A percentile compares a stretch with the other conserved stretches of the same genome.
Evolutionary conservation across 169 alveolate species (phyloP).

Genomic region (Cryptosporidium sp.): DNA sequence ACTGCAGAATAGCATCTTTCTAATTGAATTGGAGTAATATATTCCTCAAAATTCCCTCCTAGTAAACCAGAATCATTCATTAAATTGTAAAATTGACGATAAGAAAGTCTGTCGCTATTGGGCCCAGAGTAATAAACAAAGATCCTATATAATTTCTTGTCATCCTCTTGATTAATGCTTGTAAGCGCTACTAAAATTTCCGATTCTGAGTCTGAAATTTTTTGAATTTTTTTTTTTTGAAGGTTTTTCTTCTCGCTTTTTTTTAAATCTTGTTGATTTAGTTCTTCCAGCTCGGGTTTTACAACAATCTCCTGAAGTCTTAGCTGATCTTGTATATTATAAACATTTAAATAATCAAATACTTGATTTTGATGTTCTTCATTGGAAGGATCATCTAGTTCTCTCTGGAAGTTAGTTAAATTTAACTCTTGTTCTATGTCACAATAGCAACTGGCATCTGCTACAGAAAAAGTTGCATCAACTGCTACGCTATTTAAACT

Average conservation of each 20-base stretch:
- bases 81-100: constrained; percentile 73
- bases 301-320: background rate
- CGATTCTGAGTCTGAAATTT: constrained; percentile 4
- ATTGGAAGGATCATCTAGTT: background rate
- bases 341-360: constrained; percentile 3
- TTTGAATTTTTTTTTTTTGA: constrained; percentile 23
- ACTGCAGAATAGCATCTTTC: constrained; percentile 75
- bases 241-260: background rate
- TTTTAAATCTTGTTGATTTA: background rate
- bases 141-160: constrained; percentile 55
- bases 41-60: constrained; percentile 71
- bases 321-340: background rate
- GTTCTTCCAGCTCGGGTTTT: background rate
- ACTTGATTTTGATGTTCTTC: constrained; percentile 22
- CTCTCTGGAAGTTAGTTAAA: background rate
- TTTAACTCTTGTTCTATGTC: constrained; percentile 30
- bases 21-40: constrained; percentile 44
- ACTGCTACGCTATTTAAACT: constrained; percentile 25
- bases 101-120: constrained; percentile 42
- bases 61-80: constrained; percentile 69
- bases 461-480: constrained; percentile 10
- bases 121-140: constrained; percentile 69
- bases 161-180: constrained; percentile 59
- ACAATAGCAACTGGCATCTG: constrained; percentile 51
- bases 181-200: constrained; percentile 40